phyloP scores from a whole-genome alignment of 257 asterid species.

The Nicotiana otophora region DNA sequence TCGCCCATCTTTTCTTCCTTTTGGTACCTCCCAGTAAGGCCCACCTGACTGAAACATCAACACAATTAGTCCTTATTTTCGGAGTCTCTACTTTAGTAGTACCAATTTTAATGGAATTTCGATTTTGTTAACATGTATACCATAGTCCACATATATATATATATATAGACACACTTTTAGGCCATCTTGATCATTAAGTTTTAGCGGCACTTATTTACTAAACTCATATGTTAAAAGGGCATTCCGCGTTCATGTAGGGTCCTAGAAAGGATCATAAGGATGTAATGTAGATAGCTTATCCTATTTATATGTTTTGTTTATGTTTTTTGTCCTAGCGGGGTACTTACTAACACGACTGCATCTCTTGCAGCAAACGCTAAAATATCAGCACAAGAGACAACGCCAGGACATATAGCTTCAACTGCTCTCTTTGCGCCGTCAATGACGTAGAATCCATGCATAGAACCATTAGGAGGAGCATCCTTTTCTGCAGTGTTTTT shows the following conservation, averaged over 20 bases:
- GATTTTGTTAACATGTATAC: background rate
- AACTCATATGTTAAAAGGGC: too few relatives aligned
- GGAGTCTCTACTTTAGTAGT: background rate
- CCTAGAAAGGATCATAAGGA: fast-evolving
- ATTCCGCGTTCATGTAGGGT: too few relatives aligned
- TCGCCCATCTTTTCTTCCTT: slow-evolving; percentile 81
- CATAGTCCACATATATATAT: background rate
- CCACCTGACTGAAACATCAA: slow-evolving; percentile 56
- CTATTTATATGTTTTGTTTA: background rate
- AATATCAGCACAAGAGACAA: slow-evolving; percentile 75
- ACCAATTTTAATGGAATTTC: background rate
- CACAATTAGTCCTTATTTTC: background rate
- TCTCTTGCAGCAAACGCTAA: slow-evolving; percentile 84
- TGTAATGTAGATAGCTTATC: too few relatives aligned
- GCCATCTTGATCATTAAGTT: background rate
- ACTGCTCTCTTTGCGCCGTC: slow-evolving; percentile 54
- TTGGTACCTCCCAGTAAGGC: slow-evolving; percentile 63
- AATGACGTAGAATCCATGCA: slow-evolving; percentile 69
- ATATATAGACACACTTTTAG: background rate
- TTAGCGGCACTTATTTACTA: background rate
- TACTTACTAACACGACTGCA: slow-evolving; percentile 54
- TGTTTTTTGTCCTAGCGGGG: background rate
- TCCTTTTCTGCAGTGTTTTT: slow-evolving; percentile 66
- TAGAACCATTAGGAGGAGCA: slow-evolving; percentile 51
- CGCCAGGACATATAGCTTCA: slow-evolving; percentile 57